A percentile compares a stretch with the other conserved stretches of the same genome.
phyloP scores from a whole-genome alignment of 2,329 filamentous ascomycete genomes.

The Neoarthrinium moseri region DNA sequence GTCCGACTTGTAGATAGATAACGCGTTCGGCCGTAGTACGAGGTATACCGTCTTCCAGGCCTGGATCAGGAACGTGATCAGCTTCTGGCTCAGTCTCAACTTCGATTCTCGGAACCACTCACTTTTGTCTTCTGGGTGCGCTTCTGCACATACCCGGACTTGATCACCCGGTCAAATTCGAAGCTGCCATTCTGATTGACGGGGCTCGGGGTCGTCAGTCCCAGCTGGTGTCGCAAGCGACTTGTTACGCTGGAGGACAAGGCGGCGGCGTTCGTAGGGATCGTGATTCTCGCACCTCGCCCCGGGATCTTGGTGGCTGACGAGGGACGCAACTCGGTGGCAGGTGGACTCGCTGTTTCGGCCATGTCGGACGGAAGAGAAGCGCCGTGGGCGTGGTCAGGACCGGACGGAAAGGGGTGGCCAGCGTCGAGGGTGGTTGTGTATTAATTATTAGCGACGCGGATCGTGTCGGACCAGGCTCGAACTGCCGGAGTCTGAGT shows the following conservation, averaged over 20 bases:
- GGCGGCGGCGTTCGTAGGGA: conserved; percentile 22
- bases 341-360: conserved; percentile 21
- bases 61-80: conserved; percentile 44
- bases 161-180: conserved; percentile 91
- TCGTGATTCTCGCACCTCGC: conserved; percentile 24
- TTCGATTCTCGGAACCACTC: conserved; percentile 8
- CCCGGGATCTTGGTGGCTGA: conserved; percentile 16
- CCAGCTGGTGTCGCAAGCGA: conserved; percentile 42
- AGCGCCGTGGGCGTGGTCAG: no score
- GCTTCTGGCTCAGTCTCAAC: not conserved
- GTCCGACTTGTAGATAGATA: conserved; percentile 91
- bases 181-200: conserved; percentile 96
- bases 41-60: conserved; percentile 89
- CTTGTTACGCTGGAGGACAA: conserved; percentile 21
- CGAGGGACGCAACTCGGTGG: conserved; percentile 14
- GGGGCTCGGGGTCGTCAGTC: conserved; percentile 70
- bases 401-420: no score
- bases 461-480: no score
- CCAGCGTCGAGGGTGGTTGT: no score
- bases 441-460: no score
- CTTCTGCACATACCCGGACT: conserved; percentile 82
- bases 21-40: conserved; percentile 83
- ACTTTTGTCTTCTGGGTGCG: conserved; percentile 94
- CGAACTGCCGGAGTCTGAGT: no score
- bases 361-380: conserved; percentile 19